Percentiles rank a stretch among this genome's conserved stretches.
phyloP scores from a whole-genome alignment of 2,329 filamentous ascomycete genomes.

The Phaeosphaeria sp. region DNA sequence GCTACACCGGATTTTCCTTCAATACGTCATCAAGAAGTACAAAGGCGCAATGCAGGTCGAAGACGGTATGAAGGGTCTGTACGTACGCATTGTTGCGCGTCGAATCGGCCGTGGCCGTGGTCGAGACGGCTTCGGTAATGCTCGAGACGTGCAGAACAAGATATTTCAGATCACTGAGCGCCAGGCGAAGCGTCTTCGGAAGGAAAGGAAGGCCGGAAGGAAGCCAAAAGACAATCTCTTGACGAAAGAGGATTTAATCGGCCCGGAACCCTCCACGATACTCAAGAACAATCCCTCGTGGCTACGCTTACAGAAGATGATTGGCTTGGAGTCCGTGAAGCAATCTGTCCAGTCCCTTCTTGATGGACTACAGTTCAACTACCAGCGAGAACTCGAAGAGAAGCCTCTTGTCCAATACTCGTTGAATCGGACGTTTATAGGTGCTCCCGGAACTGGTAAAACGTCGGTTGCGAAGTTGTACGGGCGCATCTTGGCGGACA shows the following conservation, averaged over 20 bases:
- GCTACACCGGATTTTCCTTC: conserved; percentile 66
- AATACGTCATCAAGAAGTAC: conserved; percentile 64
- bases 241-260: conserved; percentile 73
- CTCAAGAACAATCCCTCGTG: conserved; percentile 64
- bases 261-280: conserved; percentile 66
- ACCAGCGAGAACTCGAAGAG: conserved; percentile 69
- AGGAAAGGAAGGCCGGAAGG: conserved; percentile 52
- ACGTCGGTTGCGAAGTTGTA: conserved; percentile 78
- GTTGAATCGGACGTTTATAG: conserved; percentile 74
- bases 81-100: conserved; percentile 67
- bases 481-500: conserved; percentile 69
- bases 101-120: conserved; percentile 69
- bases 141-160: conserved; percentile 70
- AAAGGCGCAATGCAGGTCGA: conserved; percentile 64
- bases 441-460: conserved; percentile 77
- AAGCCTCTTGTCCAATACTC: conserved; percentile 65
- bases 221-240: conserved; percentile 65
- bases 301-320: conserved; percentile 63
- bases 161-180: conserved; percentile 62
- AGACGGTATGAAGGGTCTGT: conserved; percentile 65
- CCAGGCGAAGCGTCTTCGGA: conserved; percentile 64
- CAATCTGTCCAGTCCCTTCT: conserved; percentile 64
- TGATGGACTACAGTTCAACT: conserved; percentile 69
- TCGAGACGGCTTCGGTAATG: conserved; percentile 75
- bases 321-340: conserved; percentile 69